A percentile compares a stretch with the other conserved stretches of the same genome.
phyloP scores from a whole-genome alignment of 75 land plant species.

The Cupressus sempervirens region DNA sequence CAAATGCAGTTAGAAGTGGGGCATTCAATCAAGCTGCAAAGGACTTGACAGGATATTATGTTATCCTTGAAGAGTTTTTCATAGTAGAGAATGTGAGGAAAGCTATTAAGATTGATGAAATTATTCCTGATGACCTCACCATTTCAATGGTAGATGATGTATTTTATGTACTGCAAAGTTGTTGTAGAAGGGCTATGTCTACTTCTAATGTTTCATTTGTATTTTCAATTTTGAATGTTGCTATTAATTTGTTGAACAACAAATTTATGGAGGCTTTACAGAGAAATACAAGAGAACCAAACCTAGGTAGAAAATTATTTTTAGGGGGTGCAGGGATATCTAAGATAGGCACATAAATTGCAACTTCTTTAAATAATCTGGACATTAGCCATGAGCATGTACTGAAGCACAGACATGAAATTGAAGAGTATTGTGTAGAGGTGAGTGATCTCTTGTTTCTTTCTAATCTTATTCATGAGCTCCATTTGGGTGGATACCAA shows the following conservation, averaged over 20 bases:
- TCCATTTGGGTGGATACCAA: background rate
- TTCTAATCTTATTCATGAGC: background rate
- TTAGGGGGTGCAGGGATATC: conserved; percentile 61
- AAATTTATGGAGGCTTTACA: conserved; percentile 23
- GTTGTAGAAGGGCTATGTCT: conserved; percentile 24
- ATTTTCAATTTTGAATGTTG: too few relatives aligned
- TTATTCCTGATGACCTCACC: conserved; percentile 31
- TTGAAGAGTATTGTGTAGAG: too few relatives aligned
- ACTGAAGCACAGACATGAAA: too few relatives aligned
- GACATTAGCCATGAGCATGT: conserved; percentile 66
- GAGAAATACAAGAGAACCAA: too few relatives aligned
- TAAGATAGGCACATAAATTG: conserved; percentile 77
- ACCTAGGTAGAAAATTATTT: conserved; percentile 66
- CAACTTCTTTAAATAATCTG: too few relatives aligned
- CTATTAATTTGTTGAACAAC: conserved; percentile 55
- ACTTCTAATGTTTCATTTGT: conserved; percentile 71
- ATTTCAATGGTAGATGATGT: too few relatives aligned
- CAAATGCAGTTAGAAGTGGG: too few relatives aligned
- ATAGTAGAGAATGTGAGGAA: too few relatives aligned
- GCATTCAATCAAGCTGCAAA: too few relatives aligned
- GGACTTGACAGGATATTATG: too few relatives aligned
- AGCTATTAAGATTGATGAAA: conserved; percentile 88
- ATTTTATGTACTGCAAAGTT: too few relatives aligned
- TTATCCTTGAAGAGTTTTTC: too few relatives aligned
- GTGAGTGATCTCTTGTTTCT: conserved; percentile 27